Base-by-base conservation (phyloP, 2,329 filamentous ascomycete genomes). In the Sarocladium oryzae region DNA sequence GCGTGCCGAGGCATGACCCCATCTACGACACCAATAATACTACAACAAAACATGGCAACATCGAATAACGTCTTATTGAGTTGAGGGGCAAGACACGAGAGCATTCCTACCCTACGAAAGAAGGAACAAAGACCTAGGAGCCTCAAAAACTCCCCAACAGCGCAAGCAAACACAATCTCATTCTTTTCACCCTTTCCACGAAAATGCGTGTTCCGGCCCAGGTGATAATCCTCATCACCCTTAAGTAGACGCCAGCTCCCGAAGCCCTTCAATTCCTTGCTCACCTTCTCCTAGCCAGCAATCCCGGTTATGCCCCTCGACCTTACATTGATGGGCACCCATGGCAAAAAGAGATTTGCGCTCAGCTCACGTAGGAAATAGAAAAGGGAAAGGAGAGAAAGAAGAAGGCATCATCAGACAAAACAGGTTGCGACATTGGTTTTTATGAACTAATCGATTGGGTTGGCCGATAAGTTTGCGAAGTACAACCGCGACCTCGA, bases 401-500 rank as follows among this genome's bases (percentile, higher is more conserved):
- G 57, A 60, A 33, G 28, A 56, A 61, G 52, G 55, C 59, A 61
- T 36, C 46, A 49, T 49, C 46, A 49, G 46, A 49, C 46, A 37
- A 49, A 49, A 49, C 30, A 36, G 33, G 33, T 48, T 48, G 43
- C 43, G 43, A 48, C 43, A 48, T 48, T 48, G 46, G 32, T 26
- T 49, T 63, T 66, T 61, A 67, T 62, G 58, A 63, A 76, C 70
- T 74, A 69, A 73, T 69, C 76, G 76, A 75, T 76, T 77, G 69
- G 67, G 71, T 73, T 71, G 69, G 70, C 65, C 68, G 66, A 75
- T 74, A 72, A 72, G 67, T 73, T 74, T 73, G 74, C 69, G 73
- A 76, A 73, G 73, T 77, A 79, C 76, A 79, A 78, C 73, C 76
- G 72, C 76, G 70, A 72, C 72, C 69, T 72, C 68, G 69, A 69